Evolutionary conservation across 2,329 filamentous ascomycete species (phyloP), one percentile per base, ranked within the genome.

Genomic region (Sporothrix brasiliensis): DNA sequence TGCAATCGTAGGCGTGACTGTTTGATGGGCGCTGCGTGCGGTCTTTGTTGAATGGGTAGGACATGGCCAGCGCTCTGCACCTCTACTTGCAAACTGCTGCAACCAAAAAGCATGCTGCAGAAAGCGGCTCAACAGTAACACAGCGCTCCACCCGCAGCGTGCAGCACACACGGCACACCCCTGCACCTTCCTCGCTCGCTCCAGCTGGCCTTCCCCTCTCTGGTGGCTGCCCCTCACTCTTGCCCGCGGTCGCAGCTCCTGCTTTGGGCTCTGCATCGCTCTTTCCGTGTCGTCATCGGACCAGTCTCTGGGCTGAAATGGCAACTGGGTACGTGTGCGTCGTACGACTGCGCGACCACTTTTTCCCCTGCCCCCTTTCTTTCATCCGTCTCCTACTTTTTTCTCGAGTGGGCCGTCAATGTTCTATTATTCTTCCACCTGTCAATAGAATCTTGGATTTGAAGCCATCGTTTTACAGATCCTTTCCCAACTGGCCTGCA

Each of bases 251-350:
- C 47, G 19, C 44, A 63, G 56, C 44, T 53, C 30, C 52, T 50
- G 11, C 63, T 63, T 60, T 69, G 63, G 60, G n/a, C 52, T 30
- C 50, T 66, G 60, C 30, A 41, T 52, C 66, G 19, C 67, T 34
- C 16, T 44, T 24, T 44, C 13, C 34, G 67, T 71, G 70, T 69
- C 70, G 70, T 71, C 70, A 71, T 71, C 63, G 67, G 61, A 67
- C 61, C 44, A 54, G 47, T n/a, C 53, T 30, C 49, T 52, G 50
- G 44, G 47, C 39, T 47, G 27, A 39, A 7, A 14, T 16, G 14
- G 41, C 11, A 44, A 44, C 41, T 44, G 11, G 3, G 41, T 13
- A 44, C 41, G 11, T 16, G 41, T 44, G 3, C 14, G 3, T 16
- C 41, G 14, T 13, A 44, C 9, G 49, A 50, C 49, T 19, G 9